Evolutionary conservation across 2,329 filamentous ascomycete genomes (phyloP).

Genomic region (Nemania sp.): DNA sequence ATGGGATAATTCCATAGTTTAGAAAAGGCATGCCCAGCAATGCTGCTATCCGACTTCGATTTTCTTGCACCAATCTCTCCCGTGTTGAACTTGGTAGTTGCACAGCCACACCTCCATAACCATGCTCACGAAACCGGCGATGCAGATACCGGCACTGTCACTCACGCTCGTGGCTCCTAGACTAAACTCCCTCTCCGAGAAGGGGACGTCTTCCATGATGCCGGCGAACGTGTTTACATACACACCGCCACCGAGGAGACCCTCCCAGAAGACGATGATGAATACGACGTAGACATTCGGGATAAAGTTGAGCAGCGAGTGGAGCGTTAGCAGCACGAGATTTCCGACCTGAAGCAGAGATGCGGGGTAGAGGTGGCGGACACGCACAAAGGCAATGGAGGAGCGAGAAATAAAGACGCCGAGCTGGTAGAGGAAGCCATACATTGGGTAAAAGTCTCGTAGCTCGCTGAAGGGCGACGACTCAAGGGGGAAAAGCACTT

Average conservation of each 20-base stretch:
- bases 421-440: constrained; percentile 91
- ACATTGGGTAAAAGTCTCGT: constrained; percentile 91
- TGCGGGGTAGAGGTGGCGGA: constrained; percentile 80
- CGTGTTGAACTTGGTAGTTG: constrained; percentile 80
- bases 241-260: constrained; percentile 84
- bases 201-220: constrained; percentile 81
- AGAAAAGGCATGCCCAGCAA: background rate
- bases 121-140: constrained; percentile 85
- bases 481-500: constrained; percentile 76
- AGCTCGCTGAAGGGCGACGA: constrained; percentile 78
- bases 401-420: constrained; percentile 95
- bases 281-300: constrained; percentile 89
- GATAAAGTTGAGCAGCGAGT: constrained; percentile 80
- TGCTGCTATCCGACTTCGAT: constrained; percentile 48
- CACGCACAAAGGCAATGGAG: constrained; percentile 82
- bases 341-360: constrained; percentile 83
- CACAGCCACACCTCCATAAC: constrained; percentile 81
- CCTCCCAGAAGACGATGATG: constrained; percentile 88
- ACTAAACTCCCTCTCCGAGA: constrained; percentile 85
- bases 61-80: constrained; percentile 72
- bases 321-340: constrained; percentile 71
- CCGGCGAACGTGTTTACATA: constrained; percentile 97
- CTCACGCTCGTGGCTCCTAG: constrained; percentile 88
- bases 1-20: background rate
- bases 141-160: constrained; percentile 87